Percentiles rank a stretch among this genome's conserved stretches.
These are phyloP conservation scores for Heimioporus sp. DNA, from an alignment of 768 basidiomycete genomes.

Conservation along the genomic window DNA sequence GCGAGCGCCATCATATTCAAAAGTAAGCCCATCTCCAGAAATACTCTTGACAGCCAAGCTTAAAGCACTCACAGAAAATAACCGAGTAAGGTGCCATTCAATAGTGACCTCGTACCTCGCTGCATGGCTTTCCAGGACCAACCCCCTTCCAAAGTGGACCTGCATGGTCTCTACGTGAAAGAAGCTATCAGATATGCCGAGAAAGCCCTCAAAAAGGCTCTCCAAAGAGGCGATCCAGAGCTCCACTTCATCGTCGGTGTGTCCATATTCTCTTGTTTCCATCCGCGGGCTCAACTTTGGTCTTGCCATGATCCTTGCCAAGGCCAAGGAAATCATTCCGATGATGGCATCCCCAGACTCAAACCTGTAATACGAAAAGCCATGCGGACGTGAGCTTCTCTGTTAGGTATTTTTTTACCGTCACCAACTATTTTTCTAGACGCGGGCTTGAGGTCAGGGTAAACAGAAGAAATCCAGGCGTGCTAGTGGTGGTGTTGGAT, in stretches of 20 bases:
- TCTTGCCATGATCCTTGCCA: slow-evolving; percentile 23
- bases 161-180: slow-evolving; percentile 91
- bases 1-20: slow-evolving; percentile 84
- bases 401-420: not conserved
- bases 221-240: slow-evolving; percentile 54
- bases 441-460: slow-evolving; percentile 67
- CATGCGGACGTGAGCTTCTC: slow-evolving; percentile 60
- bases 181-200: slow-evolving; percentile 82
- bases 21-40: slow-evolving; percentile 37
- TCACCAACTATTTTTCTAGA: slow-evolving; percentile 37
- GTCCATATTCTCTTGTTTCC: slow-evolving; percentile 23
- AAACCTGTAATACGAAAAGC: slow-evolving; percentile 87
- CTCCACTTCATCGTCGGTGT: slow-evolving; percentile 82
- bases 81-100: slow-evolving; percentile 44
- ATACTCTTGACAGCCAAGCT: not conserved
- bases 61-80: slow-evolving; percentile 55
- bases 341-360: slow-evolving; percentile 71
- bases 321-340: slow-evolving; percentile 88
- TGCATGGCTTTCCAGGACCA: slow-evolving; percentile 45
- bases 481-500: slow-evolving; percentile 58
- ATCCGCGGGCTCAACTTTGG: too few relatives aligned
- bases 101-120: not conserved
- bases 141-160: slow-evolving; percentile 70
- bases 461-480: slow-evolving; percentile 80
- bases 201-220: slow-evolving; percentile 62